phyloP scores from a whole-genome alignment of 176 grass and related monocot species.

The Avena atlantica region DNA sequence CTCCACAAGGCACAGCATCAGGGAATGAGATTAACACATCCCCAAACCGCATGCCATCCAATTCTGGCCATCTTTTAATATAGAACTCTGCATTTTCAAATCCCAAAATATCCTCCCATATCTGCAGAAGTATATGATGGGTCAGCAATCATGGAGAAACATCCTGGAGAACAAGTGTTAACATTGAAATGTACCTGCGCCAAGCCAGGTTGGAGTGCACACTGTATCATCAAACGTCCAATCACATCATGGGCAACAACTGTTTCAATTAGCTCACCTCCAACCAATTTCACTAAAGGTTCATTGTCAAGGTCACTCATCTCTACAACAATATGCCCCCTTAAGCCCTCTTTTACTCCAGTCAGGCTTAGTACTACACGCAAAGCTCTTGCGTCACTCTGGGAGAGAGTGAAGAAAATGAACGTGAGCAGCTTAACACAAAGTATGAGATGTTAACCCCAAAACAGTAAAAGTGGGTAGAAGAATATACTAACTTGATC shows the following conservation, averaged over 20 bases:
- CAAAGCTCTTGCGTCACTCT: constrained; percentile 98
- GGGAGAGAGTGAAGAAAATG: background rate
- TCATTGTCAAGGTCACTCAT: constrained; percentile 99
- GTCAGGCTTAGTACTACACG: constrained; percentile 94
- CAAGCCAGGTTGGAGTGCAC: constrained; percentile 95
- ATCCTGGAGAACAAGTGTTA: background rate
- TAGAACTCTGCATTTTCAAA: constrained; percentile 99
- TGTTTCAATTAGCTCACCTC: constrained; percentile 92
- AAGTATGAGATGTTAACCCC: constrained; percentile 5
- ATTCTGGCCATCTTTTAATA: constrained; percentile 93
- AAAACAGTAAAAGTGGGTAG: constrained; percentile 16
- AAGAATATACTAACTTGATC: constrained; percentile 84
- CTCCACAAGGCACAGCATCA: constrained; percentile 94
- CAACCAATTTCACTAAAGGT: constrained; percentile 97
- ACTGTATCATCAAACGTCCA: constrained; percentile 99
- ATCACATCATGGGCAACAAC: constrained; percentile 99
- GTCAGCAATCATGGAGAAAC: constrained; percentile 21
- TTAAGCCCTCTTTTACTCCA: constrained; percentile 95
- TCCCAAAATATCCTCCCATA: constrained; percentile 99
- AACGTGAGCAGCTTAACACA: constrained; percentile 38
- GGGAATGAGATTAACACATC: constrained; percentile 94
- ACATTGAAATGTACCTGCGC: constrained; percentile 69
- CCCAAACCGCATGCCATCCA: constrained; percentile 85
- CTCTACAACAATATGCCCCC: constrained; percentile 94
- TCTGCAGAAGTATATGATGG: constrained; percentile 55